phyloP scores from a whole-genome alignment of 768 basidiomycete genomes.

The Calocybe indica region DNA sequence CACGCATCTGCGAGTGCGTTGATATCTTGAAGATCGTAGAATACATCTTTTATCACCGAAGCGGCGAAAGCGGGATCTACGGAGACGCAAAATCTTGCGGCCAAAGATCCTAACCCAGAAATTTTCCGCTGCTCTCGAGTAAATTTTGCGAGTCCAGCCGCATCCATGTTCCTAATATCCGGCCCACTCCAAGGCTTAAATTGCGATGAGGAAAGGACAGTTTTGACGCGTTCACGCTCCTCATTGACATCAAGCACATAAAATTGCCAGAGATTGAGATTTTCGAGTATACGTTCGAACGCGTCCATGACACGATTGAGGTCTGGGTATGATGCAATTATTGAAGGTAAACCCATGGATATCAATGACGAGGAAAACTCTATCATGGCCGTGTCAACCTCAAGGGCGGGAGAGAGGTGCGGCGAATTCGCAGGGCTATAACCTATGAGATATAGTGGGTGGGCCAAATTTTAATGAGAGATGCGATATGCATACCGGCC shows the following conservation, averaged over 20 bases:
- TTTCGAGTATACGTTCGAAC: constrained; percentile 54
- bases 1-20: constrained; percentile 65
- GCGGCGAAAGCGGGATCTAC: constrained; percentile 65
- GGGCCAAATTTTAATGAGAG: background rate
- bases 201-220: constrained; percentile 43
- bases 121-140: constrained; percentile 50
- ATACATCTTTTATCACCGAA: constrained; percentile 68
- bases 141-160: constrained; percentile 62
- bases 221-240: constrained; percentile 55
- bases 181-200: constrained; percentile 57
- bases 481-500: constrained; percentile 56
- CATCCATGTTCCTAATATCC: constrained; percentile 49
- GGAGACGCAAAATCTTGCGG: constrained; percentile 60
- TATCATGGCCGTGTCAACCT: constrained; percentile 83
- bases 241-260: constrained; percentile 76
- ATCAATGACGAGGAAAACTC: constrained; percentile 68
- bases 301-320: constrained; percentile 60
- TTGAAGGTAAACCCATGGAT: constrained; percentile 65
- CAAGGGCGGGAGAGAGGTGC: constrained; percentile 87
- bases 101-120: constrained; percentile 50
- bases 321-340: constrained; percentile 59
- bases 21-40: constrained; percentile 38
- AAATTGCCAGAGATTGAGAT: constrained; percentile 85
- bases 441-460: constrained; percentile 37
- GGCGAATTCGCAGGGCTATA: constrained; percentile 90